Percentiles rank a stretch among this genome's conserved stretches.
These are phyloP conservation scores for Panaeolus papilionaceus DNA, from an alignment of 768 basidiomycete genomes.

Conservation along the genomic window DNA sequence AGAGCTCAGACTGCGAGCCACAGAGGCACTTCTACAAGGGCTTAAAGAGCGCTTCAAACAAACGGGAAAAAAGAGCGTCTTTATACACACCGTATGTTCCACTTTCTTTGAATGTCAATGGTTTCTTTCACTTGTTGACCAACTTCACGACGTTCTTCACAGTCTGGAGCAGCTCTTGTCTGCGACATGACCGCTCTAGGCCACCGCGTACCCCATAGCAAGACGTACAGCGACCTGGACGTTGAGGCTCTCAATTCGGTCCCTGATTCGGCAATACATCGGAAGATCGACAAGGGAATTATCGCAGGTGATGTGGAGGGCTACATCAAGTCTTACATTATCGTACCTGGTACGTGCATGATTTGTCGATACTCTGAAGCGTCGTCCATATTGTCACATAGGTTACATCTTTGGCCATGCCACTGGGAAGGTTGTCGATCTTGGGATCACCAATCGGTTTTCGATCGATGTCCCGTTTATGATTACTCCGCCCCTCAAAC, in stretches of 20 bases:
- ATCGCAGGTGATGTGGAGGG: background rate
- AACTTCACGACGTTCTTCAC: background rate
- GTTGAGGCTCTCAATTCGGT: background rate
- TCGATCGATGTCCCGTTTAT: background rate
- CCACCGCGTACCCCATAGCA: background rate
- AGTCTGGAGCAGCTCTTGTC: background rate
- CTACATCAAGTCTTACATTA: background rate
- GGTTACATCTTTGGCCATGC: background rate
- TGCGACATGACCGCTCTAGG: background rate
- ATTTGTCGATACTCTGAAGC: background rate
- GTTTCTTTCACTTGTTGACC: background rate
- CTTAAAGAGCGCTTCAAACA: conserved; percentile 47
- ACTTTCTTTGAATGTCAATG: too few species aligned
- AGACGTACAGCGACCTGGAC: background rate
- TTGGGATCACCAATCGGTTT: background rate
- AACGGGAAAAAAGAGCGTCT: conserved; percentile 46
- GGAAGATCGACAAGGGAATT: background rate
- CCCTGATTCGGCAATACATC: background rate
- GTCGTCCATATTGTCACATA: background rate
- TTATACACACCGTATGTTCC: conserved; percentile 61
- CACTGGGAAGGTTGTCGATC: background rate
- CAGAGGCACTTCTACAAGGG: conserved; percentile 52
- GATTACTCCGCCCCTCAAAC: background rate
- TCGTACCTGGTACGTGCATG: background rate
- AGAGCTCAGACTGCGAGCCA: conserved; percentile 48